Percentiles rank a stretch among this genome's conserved stretches.
Evolutionary conservation across 108 stramenopile genomes (phyloP).

Genomic region (Mediolabrus comicus): DNA sequence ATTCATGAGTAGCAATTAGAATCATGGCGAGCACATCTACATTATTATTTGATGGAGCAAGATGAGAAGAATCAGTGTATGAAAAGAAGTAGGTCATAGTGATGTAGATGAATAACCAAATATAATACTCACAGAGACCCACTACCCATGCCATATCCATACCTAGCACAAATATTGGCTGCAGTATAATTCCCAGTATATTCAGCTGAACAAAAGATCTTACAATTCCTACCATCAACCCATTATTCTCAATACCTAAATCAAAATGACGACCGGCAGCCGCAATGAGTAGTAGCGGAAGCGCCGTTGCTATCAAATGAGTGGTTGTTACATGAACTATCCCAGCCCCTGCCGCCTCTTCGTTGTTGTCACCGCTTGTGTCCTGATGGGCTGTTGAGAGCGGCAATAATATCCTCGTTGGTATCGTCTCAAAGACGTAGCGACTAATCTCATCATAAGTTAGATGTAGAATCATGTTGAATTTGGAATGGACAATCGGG

Average conservation of each 20-base stretch:
- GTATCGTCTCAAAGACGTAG: no score
- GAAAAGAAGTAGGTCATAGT: background rate
- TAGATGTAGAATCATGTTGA: no score
- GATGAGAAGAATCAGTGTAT: background rate
- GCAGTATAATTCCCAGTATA: conserved; percentile 68
- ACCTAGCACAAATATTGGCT: conserved; percentile 74
- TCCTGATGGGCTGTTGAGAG: no score
- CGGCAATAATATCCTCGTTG: no score
- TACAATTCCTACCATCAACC: conserved; percentile 20
- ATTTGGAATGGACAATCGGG: no score
- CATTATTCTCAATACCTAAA: conserved; percentile 21
- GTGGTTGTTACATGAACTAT: conserved; percentile 39
- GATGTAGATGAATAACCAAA: background rate
- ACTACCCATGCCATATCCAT: conserved; percentile 43
- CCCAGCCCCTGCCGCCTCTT: background rate
- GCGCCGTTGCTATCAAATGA: conserved; percentile 21
- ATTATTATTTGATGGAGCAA: background rate
- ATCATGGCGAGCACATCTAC: conserved; percentile 67
- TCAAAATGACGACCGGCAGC: conserved; percentile 18
- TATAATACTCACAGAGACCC: conserved; percentile 31
- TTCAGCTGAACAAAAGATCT: conserved; percentile 73
- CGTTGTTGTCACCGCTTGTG: background rate
- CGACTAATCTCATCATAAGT: no score
- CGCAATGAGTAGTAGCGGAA: conserved; percentile 34
- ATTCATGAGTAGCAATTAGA: conserved; percentile 70